Percentiles rank a stretch among this genome's conserved stretches.
Evolutionary conservation across 805 yeast genomes (phyloP).

Genomic region (Trichomonascus vanleenenianus): DNA sequence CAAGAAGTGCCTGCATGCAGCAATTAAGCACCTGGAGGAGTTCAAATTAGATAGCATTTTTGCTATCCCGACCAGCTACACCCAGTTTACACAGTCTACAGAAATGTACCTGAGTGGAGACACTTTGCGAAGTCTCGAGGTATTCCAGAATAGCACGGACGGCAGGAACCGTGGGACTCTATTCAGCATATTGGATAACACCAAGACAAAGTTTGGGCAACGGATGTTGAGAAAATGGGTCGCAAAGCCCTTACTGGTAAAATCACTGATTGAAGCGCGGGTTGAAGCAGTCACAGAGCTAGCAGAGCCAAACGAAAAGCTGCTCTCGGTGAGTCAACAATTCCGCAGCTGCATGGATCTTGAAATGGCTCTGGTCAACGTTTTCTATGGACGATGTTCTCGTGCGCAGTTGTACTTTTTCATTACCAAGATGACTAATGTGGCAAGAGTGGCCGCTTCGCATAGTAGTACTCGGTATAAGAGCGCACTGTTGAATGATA

Average conservation of each 20-base stretch:
- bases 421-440: slow-evolving; percentile 31
- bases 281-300: slow-evolving; percentile 44
- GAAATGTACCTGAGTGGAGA: slow-evolving; percentile 54
- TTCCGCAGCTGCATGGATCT: slow-evolving; percentile 41
- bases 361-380: slow-evolving; percentile 46
- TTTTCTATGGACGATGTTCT: slow-evolving; percentile 51
- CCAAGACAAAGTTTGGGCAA: slow-evolving; percentile 70
- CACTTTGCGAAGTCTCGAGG: slow-evolving; percentile 65
- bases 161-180: slow-evolving; percentile 56
- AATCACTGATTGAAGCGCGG: slow-evolving; percentile 50
- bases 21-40: slow-evolving; percentile 50
- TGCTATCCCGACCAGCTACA: slow-evolving; percentile 41
- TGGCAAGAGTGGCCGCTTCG: slow-evolving; percentile 29
- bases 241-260: slow-evolving; percentile 55
- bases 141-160: slow-evolving; percentile 60
- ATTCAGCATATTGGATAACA: slow-evolving; percentile 73
- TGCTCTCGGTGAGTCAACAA: slow-evolving; percentile 22
- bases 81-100: slow-evolving; percentile 40
- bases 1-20: slow-evolving; percentile 36
- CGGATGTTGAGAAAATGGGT: slow-evolving; percentile 68
- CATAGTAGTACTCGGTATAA: slow-evolving; percentile 14
- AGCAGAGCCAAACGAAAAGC: slow-evolving; percentile 7
- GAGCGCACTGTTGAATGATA: slow-evolving; percentile 31
- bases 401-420: slow-evolving; percentile 54
- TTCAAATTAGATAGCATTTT: slow-evolving; percentile 57